Conservation (phyloP, 108 stramenopile species). For the Pseudonitzschia multistriata region DNA sequence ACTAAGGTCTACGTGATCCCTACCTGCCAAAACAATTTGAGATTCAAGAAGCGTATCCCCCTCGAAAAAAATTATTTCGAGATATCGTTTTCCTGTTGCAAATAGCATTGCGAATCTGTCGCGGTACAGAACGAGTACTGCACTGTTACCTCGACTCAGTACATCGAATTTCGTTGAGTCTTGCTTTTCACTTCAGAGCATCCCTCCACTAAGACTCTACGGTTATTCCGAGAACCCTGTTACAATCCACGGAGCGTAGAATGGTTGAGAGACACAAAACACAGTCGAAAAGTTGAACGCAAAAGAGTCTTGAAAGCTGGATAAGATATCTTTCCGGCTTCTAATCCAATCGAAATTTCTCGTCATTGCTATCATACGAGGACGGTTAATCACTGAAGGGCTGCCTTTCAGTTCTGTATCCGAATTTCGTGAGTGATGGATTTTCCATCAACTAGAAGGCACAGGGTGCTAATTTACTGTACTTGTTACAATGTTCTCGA, state of each 20-base stretch:
- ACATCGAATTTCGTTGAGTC: not conserved
- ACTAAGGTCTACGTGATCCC: too few relatives aligned
- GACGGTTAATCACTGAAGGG: not conserved
- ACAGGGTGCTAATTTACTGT: constrained; percentile 53
- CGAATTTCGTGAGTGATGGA: not conserved
- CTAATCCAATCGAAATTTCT: not conserved
- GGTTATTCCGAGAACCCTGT: not conserved
- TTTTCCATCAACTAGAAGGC: constrained; percentile 14
- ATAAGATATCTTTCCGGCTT: not conserved
- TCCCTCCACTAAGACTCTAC: not conserved
- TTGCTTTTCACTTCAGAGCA: not conserved
- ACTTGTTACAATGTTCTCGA: constrained; percentile 69
- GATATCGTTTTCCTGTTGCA: too few relatives aligned
- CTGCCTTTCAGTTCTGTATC: not conserved
- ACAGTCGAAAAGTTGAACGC: not conserved
- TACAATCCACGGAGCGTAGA: not conserved
- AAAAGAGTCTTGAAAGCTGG: not conserved
- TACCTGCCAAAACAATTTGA: too few relatives aligned
- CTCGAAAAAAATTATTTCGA: too few relatives aligned
- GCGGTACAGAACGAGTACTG: too few relatives aligned
- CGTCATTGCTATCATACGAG: not conserved
- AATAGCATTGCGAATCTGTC: too few relatives aligned
- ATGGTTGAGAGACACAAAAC: constrained; percentile 1
- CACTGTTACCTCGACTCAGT: too few relatives aligned
- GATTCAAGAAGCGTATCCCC: too few relatives aligned